Evolutionary conservation across 345 rosid genomes (phyloP).

Genomic region (Populus simonii): DNA sequence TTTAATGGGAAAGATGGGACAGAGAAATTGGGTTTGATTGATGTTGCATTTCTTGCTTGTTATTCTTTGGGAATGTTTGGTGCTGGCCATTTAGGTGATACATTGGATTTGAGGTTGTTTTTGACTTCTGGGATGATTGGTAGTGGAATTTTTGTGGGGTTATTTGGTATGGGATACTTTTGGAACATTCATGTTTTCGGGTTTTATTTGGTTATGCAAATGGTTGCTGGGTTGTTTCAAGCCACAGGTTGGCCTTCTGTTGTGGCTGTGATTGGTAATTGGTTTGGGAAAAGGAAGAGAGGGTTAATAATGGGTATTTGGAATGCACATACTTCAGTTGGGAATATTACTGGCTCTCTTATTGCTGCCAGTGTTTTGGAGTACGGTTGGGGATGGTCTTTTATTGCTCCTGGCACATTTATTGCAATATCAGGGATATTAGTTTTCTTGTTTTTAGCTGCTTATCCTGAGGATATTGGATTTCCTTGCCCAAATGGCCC

Average conservation of each 20-base stretch:
- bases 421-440: conserved; percentile 65
- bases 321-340: conserved; percentile 95
- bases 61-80: conserved; percentile 82
- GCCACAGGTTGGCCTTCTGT: conserved; percentile 98
- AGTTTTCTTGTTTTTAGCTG: conserved; percentile 75
- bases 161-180: conserved; percentile 91
- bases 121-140: conserved; percentile 83
- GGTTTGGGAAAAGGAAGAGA: conserved; percentile 89
- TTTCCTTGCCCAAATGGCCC: conserved; percentile 44
- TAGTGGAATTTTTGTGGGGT: conserved; percentile 79
- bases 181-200: conserved; percentile 69
- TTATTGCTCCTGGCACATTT: conserved; percentile 71
- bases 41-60: conserved; percentile 84
- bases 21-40: conserved; percentile 83
- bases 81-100: conserved; percentile 91
- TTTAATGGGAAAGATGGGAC: conserved; percentile 68
- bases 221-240: conserved; percentile 88
- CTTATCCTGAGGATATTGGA: conserved; percentile 93
- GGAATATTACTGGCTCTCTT: conserved; percentile 84
- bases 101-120: conserved; percentile 80
- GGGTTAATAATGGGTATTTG: conserved; percentile 97
- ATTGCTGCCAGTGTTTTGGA: conserved; percentile 88
- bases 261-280: conserved; percentile 93
- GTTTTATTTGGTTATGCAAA: conserved; percentile 70
- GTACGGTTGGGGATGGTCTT: conserved; percentile 96